Percentiles rank a stretch among this genome's conserved stretches.
Conservation (phyloP, 139 green algal species). For the Coelastrella sp. region DNA sequence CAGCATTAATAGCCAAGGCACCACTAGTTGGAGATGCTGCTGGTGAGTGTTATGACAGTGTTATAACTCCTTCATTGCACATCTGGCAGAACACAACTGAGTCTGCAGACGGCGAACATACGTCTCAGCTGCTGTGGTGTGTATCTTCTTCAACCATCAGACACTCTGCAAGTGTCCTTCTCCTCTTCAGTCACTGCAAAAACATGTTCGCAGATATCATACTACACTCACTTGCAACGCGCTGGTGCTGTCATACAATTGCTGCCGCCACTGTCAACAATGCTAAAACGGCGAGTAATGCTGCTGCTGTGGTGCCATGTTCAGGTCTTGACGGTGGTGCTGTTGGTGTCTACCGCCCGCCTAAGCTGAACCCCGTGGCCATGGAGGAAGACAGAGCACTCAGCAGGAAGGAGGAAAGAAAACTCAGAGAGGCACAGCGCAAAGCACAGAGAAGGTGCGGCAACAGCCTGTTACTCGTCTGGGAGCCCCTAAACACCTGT, state of each 20-base stretch:
- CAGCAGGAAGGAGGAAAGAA: slow-evolving; percentile 32
- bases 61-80: background rate
- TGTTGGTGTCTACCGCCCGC: slow-evolving; percentile 87
- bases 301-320: background rate
- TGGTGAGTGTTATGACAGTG: background rate
- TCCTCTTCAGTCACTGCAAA: no score
- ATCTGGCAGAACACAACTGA: background rate
- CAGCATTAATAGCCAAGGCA: slow-evolving; percentile 76
- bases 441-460: slow-evolving; percentile 34
- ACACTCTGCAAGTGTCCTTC: no score
- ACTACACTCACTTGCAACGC: background rate
- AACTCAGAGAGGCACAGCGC: slow-evolving; percentile 22
- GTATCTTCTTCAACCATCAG: no score
- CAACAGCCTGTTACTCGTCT: background rate
- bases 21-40: slow-evolving; percentile 19
- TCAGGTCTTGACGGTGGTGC: slow-evolving; percentile 44
- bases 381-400: slow-evolving; percentile 82
- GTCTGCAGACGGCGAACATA: background rate
- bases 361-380: slow-evolving; percentile 84
- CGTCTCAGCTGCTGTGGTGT: no score
- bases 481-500: no score
- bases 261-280: background rate
- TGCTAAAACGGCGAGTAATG: background rate
- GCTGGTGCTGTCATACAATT: background rate
- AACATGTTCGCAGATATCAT: no score